phyloP scores from a whole-genome alignment of 495 filamentous ascomycete genomes.

The Thermochaetoides thermophila region DNA sequence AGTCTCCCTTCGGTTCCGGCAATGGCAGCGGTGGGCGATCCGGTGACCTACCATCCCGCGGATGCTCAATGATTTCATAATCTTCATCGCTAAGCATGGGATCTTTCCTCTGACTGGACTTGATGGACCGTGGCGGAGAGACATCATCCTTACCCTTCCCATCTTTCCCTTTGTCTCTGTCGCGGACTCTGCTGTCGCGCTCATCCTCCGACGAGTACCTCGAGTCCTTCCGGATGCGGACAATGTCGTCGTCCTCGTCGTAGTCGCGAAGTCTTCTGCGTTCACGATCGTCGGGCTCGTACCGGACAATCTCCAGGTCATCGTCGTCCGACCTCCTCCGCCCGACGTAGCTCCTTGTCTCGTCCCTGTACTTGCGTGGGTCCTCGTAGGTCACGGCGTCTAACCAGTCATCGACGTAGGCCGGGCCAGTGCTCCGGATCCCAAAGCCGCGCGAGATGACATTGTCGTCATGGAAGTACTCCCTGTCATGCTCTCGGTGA shows the following conservation, averaged over 20 bases:
- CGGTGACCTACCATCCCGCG: slow-evolving; percentile 12
- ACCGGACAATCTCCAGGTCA: slow-evolving; percentile 13
- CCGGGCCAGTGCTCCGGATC: too few species aligned
- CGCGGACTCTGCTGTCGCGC: slow-evolving; percentile 13
- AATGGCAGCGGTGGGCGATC: slow-evolving; percentile 9
- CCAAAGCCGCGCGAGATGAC: slow-evolving; percentile 30
- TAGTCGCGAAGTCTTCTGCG: slow-evolving; percentile 12
- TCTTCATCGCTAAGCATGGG: slow-evolving; percentile 21
- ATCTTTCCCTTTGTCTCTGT: slow-evolving; percentile 11
- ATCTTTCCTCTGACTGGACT: slow-evolving; percentile 17
- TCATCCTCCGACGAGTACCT: too few species aligned
- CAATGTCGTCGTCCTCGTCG: slow-evolving; percentile 9
- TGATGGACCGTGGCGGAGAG: too few species aligned
- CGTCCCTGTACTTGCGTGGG: slow-evolving; percentile 20
- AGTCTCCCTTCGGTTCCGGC: slow-evolving; percentile 13
- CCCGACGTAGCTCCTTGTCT: slow-evolving; percentile 19
- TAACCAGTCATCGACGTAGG: slow-evolving; percentile 21
- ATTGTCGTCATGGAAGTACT: slow-evolving; percentile 24
- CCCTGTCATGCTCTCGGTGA: slow-evolving; percentile 12
- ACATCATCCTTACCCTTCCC: slow-evolving; percentile 13
- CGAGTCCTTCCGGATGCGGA: too few species aligned
- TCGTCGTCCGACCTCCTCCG: slow-evolving; percentile 25
- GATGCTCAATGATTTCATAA: slow-evolving; percentile 22
- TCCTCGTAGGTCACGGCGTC: slow-evolving; percentile 21
- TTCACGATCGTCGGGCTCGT: slow-evolving; percentile 10